Percentiles rank a stretch among this genome's conserved stretches.
phyloP scores from a whole-genome alignment of 768 basidiomycete genomes.

The Pisolithus sp. region DNA sequence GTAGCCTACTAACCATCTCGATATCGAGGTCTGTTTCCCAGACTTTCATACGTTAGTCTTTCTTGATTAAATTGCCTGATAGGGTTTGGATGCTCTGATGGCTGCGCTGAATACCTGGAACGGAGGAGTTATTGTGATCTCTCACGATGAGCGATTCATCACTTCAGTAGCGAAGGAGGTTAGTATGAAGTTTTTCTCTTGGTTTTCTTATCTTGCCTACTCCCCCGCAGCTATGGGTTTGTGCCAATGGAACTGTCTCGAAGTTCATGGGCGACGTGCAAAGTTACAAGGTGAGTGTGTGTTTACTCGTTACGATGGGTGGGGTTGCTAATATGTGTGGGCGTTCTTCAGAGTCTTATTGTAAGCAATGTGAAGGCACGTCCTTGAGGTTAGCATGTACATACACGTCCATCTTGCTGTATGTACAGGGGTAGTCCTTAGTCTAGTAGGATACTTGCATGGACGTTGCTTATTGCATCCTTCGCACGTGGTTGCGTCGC shows the following conservation, averaged over 20 bases:
- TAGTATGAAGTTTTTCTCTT: not conserved
- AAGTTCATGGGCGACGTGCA: slow-evolving; percentile 90
- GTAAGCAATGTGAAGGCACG: slow-evolving; percentile 63
- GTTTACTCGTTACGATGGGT: not conserved
- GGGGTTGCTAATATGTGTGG: not conserved
- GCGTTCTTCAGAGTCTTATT: slow-evolving; percentile 54
- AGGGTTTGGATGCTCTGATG: slow-evolving; percentile 96
- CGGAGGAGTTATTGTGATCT: slow-evolving; percentile 88
- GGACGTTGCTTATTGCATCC: too few species aligned
- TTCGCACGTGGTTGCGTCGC: too few species aligned
- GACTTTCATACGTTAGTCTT: not conserved
- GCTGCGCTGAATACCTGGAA: slow-evolving; percentile 73
- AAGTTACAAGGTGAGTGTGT: slow-evolving; percentile 69
- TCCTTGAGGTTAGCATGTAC: not conserved
- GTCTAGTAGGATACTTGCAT: too few species aligned
- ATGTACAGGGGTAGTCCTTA: too few species aligned
- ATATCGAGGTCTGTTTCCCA: slow-evolving; percentile 67
- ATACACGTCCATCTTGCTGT: too few species aligned
- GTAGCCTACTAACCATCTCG: slow-evolving; percentile 90
- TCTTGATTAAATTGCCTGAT: slow-evolving; percentile 3
- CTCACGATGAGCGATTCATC: slow-evolving; percentile 94
- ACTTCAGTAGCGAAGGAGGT: slow-evolving; percentile 85
- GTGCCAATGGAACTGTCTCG: slow-evolving; percentile 70
- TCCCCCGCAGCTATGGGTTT: slow-evolving; percentile 77
- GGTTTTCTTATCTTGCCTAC: slow-evolving; percentile 5